These are phyloP conservation scores for Penicillium tannophilum DNA, from an alignment of 495 filamentous ascomycete genomes.

Conservation along the genomic window DNA sequence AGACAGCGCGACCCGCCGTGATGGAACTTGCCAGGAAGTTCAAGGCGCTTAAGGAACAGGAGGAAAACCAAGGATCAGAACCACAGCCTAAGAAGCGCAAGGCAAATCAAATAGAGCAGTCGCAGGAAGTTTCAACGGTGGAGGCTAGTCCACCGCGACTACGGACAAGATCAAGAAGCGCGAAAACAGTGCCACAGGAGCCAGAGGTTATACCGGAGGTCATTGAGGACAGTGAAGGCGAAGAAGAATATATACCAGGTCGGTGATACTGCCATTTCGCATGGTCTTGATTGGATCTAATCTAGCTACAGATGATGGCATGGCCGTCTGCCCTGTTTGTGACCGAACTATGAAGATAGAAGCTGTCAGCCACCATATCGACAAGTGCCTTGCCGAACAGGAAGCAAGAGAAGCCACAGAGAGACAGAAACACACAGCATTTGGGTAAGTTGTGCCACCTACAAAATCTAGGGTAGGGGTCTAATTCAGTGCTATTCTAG, in stretches of 20 bases:
- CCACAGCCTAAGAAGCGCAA: constrained; percentile 48
- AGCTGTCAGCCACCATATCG: constrained; percentile 77
- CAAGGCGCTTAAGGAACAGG: constrained; percentile 19
- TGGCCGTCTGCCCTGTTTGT: constrained; percentile 84
- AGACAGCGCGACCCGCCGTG: constrained; percentile 60
- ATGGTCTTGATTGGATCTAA: constrained; percentile 29
- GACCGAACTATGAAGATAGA: constrained; percentile 70
- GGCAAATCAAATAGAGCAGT: constrained; percentile 35
- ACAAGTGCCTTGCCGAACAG: constrained; percentile 48
- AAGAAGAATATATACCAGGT: constrained; percentile 40
- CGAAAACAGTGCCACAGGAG: neutral
- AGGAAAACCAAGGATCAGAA: constrained; percentile 18
- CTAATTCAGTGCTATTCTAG: constrained; percentile 15
- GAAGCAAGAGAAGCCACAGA: constrained; percentile 15
- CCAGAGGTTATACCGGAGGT: constrained; percentile 20
- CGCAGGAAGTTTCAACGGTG: constrained; percentile 11
- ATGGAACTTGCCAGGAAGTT: constrained; percentile 60
- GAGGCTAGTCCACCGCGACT: constrained; percentile 30
- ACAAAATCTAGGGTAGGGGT: neutral
- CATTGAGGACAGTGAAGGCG: constrained; percentile 44
- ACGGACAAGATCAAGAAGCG: constrained; percentile 41
- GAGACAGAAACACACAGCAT: constrained; percentile 22
- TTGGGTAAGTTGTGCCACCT: constrained; percentile 32
- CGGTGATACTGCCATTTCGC: neutral
- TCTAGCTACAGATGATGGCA: constrained; percentile 60